Evolutionary conservation across 495 filamentous ascomycete species (phyloP).

Genomic region (Neurospora cerealis): DNA sequence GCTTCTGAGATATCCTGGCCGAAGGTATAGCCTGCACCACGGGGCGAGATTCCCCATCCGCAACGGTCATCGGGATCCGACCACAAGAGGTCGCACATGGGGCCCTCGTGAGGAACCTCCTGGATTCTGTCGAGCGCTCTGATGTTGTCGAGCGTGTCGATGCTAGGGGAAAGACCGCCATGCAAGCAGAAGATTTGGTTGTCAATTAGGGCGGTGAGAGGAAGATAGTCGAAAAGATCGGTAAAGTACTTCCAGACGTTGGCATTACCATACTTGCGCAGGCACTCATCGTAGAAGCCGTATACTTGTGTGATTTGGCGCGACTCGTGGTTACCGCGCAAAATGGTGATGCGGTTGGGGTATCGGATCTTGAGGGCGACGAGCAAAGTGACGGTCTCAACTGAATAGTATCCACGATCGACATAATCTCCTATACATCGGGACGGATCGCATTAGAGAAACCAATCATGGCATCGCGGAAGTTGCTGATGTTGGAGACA

Average conservation of each 20-base stretch:
- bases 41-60: constrained; percentile 95
- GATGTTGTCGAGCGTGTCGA: constrained; percentile 98
- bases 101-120: constrained; percentile 96
- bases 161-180: constrained; percentile 89
- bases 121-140: constrained; percentile 91
- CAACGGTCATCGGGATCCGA: constrained; percentile 97
- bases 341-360: constrained; percentile 90
- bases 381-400: constrained; percentile 89
- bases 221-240: constrained; percentile 97
- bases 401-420: constrained; percentile 93
- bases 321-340: constrained; percentile 94
- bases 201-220: constrained; percentile 83
- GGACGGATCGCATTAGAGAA: neutral
- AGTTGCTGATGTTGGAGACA: constrained; percentile 13
- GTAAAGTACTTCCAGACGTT: constrained; percentile 99
- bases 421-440: constrained; percentile 71
- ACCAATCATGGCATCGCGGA: neutral
- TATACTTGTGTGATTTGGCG: constrained; percentile 97
- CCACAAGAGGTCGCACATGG: constrained; percentile 98
- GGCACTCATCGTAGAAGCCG: constrained; percentile 95
- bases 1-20: constrained; percentile 99
- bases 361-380: constrained; percentile 95
- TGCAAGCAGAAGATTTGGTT: constrained; percentile 80
- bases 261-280: constrained; percentile 95
- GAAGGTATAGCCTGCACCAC: constrained; percentile 97